phyloP scores from a whole-genome alignment of 1,284 basidiomycete genomes.

The Sporisorium graminicola region DNA sequence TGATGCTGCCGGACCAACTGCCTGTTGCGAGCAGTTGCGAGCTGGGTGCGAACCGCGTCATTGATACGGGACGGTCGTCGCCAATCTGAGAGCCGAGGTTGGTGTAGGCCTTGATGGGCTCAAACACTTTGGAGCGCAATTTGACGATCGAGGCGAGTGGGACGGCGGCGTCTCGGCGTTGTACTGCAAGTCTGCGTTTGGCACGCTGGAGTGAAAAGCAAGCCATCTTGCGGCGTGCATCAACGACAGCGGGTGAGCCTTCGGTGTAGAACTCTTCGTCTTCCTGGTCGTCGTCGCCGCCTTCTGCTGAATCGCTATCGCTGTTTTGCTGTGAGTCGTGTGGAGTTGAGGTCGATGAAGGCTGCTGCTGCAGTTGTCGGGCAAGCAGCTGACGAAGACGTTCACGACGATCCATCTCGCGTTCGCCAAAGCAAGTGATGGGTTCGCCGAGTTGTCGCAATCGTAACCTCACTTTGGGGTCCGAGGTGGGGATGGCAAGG shows the following conservation, averaged over 20 bases:
- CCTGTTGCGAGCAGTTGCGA: slow-evolving; percentile 88
- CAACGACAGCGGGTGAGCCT: slow-evolving; percentile 85
- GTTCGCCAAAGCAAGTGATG: slow-evolving; percentile 96
- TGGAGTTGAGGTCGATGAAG: slow-evolving; percentile 71
- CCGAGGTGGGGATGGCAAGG: slow-evolving; percentile 96
- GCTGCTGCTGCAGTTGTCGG: slow-evolving; percentile 70
- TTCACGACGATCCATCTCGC: slow-evolving; percentile 80
- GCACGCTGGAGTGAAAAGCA: slow-evolving; percentile 95
- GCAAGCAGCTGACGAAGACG: slow-evolving; percentile 85
- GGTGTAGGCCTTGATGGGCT: slow-evolving; percentile 89
- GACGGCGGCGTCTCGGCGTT: slow-evolving; percentile 86
- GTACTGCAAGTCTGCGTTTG: slow-evolving; percentile 87
- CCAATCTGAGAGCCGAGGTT: slow-evolving; percentile 98
- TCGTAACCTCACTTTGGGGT: slow-evolving; percentile 87
- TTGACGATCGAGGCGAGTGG: slow-evolving; percentile 92
- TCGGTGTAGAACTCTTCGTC: slow-evolving; percentile 97
- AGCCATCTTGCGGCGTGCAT: slow-evolving; percentile 85
- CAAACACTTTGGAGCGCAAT: slow-evolving; percentile 87
- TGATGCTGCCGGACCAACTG: slow-evolving; percentile 94
- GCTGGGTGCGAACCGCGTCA: slow-evolving; percentile 94
- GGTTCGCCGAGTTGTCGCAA: slow-evolving; percentile 94
- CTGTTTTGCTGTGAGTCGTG: slow-evolving; percentile 74
- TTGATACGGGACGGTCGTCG: slow-evolving; percentile 91
- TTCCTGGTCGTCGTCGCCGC: slow-evolving; percentile 60
- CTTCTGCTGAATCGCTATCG: slow-evolving; percentile 42